A percentile compares a stretch with the other conserved stretches of the same genome.
phyloP scores from a whole-genome alignment of 2,329 filamentous ascomycete genomes.

The Diplodia intermedia region DNA sequence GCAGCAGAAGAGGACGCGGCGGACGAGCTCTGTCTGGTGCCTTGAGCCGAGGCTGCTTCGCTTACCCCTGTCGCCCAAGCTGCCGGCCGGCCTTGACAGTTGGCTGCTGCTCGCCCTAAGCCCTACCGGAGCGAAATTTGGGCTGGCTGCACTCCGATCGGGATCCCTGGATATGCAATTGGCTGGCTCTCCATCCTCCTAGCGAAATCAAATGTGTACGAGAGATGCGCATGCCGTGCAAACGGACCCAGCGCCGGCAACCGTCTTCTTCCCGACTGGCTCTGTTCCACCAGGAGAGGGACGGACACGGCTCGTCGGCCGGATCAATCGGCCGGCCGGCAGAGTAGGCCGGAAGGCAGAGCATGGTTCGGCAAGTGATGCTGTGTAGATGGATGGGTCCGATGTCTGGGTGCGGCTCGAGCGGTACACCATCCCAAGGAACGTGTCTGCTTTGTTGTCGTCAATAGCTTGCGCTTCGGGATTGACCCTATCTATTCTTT shows the following conservation, averaged over 20 bases:
- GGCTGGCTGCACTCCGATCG: background rate
- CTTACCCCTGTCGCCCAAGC: slow-evolving; percentile 18
- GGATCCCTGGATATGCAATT: background rate
- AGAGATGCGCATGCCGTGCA: background rate
- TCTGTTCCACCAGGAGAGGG: background rate
- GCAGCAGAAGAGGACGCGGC: slow-evolving; percentile 3
- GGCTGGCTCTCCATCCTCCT: background rate
- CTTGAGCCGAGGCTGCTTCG: slow-evolving; percentile 20
- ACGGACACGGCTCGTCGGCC: background rate
- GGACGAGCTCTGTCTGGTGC: background rate
- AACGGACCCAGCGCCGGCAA: slow-evolving; percentile 2
- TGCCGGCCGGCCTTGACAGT: background rate
- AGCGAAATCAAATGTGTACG: background rate
- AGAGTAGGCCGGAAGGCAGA: background rate
- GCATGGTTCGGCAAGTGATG: background rate
- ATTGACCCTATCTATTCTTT: background rate
- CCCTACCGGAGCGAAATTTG: slow-evolving; percentile 6
- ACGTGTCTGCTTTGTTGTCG: background rate
- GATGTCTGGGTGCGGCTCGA: background rate
- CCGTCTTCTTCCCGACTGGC: background rate
- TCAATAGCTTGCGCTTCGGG: background rate
- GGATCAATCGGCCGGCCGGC: slow-evolving; percentile 1
- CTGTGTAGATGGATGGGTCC: background rate
- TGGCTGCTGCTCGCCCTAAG: slow-evolving; percentile 5
- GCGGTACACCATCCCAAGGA: background rate